These are phyloP conservation scores for Paramecium octaurelia DNA, from an alignment of 73 alveolate genomes.

Conservation along the genomic window DNA sequence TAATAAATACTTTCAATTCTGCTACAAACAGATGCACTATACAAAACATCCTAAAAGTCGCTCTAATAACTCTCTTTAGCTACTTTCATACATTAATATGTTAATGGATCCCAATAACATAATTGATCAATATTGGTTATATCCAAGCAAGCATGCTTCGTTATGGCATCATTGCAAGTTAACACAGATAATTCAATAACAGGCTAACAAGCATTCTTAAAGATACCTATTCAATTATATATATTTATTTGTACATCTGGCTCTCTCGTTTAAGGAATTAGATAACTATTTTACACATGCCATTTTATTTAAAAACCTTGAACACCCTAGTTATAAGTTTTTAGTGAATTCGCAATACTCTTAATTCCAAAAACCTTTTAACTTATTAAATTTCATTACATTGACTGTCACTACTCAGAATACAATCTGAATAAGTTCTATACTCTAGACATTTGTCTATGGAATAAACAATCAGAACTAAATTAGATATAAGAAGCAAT, in stretches of 20 bases:
- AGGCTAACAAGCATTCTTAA: not conserved
- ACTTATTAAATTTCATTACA: not conserved
- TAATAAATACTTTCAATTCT: not conserved
- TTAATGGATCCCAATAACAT: not conserved
- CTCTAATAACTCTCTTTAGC: not conserved
- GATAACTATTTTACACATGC: not conserved
- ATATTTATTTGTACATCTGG: not conserved
- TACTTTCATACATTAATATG: not conserved
- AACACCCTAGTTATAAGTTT: not conserved
- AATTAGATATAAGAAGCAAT: not conserved
- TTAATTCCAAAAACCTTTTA: not conserved
- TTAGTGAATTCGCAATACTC: not conserved
- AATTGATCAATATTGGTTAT: not conserved
- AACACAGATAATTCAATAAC: not conserved
- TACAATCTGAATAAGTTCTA: not conserved
- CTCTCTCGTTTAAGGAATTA: not conserved
- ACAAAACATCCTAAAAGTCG: not conserved
- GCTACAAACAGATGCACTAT: conserved; percentile 33
- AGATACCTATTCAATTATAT: not conserved
- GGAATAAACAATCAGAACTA: not conserved
- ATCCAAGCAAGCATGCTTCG: not conserved
- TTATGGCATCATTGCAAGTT: not conserved
- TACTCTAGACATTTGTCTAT: not conserved
- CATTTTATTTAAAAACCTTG: not conserved
- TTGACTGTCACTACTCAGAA: not conserved